Evolutionary conservation across 1,284 basidiomycete species (phyloP).

Genomic region (Ceratobasidium sp.): DNA sequence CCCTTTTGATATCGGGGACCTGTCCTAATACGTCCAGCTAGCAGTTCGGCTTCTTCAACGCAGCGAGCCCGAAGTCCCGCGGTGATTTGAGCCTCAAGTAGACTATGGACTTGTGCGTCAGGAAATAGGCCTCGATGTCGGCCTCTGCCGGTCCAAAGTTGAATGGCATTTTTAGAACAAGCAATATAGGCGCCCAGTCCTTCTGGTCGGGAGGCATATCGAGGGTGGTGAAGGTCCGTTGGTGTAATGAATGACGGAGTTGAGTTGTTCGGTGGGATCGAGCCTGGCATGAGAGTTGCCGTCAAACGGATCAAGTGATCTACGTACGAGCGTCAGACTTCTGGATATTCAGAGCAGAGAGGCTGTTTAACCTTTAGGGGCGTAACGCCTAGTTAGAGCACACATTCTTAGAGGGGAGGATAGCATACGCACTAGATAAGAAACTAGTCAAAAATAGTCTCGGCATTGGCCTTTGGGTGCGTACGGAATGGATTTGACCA

Average conservation of each 20-base stretch:
- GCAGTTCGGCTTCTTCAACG: slow-evolving; percentile 36
- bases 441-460: background rate
- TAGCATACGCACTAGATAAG: slow-evolving; percentile 36
- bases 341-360: background rate
- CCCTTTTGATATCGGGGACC: slow-evolving; percentile 2
- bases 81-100: slow-evolving; percentile 31
- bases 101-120: slow-evolving; percentile 9
- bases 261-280: background rate
- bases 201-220: slow-evolving; percentile 22
- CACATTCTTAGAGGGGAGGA: slow-evolving; percentile 25
- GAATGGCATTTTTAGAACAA: slow-evolving; percentile 35
- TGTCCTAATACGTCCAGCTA: slow-evolving; percentile 19
- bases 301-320: slow-evolving; percentile 39
- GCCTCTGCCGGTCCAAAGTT: slow-evolving; percentile 25
- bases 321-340: background rate
- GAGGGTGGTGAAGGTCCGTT: slow-evolving; percentile 35
- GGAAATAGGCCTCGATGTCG: slow-evolving; percentile 35
- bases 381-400: slow-evolving; percentile 31
- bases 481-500: slow-evolving; percentile 38
- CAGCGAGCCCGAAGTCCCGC: slow-evolving; percentile 36
- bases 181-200: slow-evolving; percentile 20
- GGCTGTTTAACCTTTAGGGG: slow-evolving; percentile 21
- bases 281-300: slow-evolving; percentile 15
- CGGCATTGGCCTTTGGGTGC: background rate
- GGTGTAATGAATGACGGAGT: slow-evolving; percentile 35